Base-by-base conservation (phyloP, 345 rosid species). In the Alliaria petiolata region DNA sequence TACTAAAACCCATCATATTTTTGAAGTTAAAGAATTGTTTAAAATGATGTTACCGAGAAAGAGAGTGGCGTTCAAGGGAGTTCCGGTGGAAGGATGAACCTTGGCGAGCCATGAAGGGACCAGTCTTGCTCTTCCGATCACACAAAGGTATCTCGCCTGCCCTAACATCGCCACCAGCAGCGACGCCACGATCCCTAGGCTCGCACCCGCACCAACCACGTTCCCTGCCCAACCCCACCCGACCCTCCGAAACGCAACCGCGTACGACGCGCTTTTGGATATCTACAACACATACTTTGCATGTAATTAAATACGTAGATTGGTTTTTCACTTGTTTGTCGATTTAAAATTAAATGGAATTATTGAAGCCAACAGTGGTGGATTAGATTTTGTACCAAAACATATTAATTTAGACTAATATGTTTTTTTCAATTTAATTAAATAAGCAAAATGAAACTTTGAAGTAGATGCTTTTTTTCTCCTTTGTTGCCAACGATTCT, bases 91-190 rank as follows among this genome's bases (percentile, higher is more conserved):
- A 81, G 98, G 96, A 80, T 90, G 87, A 44, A 93, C 98, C 85
- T 84, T 89, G 63, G 98, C 92, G 46, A 93, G 79, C 89, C 97
- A 93, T 39, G 82, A 85, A 26, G 98, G 98, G 64, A 86, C 97
- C 7, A 93, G 80, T 62, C 91, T 72, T 25, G 97, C 90, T 83
- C 98, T 86, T 42, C 87, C 95, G 38, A 92, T 83, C 35, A 93
- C 98, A 83, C 98, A 93, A 22, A 93, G 93, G 80, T 93, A 90
- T 77, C 98, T 81, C n/a, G 98, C 91, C 80, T 93, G 98, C 22
- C 97, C 98, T 72, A 93, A 74, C 98, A 93, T 93, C 17, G 98
- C 98, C 14, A 93, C 98, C 81, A 93, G 69, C 2, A 93, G 88
- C 19, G 98, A 93, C 42, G 97, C 97, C 42, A 88, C 90, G n/a